Evolutionary conservation across 2,329 filamentous ascomycete genomes (phyloP), one percentile per base, ranked within the genome.

Genomic region (Trichoderma lentiforme): DNA sequence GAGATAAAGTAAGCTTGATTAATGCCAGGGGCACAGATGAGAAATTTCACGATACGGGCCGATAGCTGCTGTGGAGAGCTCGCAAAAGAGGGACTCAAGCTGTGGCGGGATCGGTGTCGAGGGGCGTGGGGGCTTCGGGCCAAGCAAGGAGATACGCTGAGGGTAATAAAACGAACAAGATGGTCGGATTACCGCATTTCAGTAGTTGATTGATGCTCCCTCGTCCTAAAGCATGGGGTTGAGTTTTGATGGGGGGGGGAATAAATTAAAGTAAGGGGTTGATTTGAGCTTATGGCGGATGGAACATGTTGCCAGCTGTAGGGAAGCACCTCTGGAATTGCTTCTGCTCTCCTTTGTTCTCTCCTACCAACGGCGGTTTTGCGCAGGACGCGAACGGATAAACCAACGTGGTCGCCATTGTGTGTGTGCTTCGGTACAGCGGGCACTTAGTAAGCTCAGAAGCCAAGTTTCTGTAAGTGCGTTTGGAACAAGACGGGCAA

Each of bases 41-140:
- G 61, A 39, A 67, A 67, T 21, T 51, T 69, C n/a, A 21, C 26
- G 39, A 51, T 26, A 51, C 21, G 43, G 63, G 63, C 66, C 66
- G 66, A 69, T 47, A 51, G 53, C 36, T 47, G 66, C 36, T 69
- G 66, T 69, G 66, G 66, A 61, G 56, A 69, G 66, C 39, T 60
- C 30, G 34, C 66, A 26, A 34, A 34, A 30, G 21, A 34, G 66
- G n/a, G 56, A 34, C 32, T 26, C 26, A 18, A n/a, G 53, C 34
- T 62, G 32, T 36, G 26, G 47, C 28, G 66, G 18, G 30, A 60
- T 60, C 57, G 57, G 57, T 60, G 56, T 57, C 56, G 56, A 9
- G 12, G 56, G 26, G 53, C 66, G 66, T 61, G 56, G 66, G 66
- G 66, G 53, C 51, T 43, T 30, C 36, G 53, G 24, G 30, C 15